Percentiles rank a stretch among this genome's conserved stretches.
phyloP scores from a whole-genome alignment of 768 basidiomycete species.

The Hortiboletus flavorubellus region DNA sequence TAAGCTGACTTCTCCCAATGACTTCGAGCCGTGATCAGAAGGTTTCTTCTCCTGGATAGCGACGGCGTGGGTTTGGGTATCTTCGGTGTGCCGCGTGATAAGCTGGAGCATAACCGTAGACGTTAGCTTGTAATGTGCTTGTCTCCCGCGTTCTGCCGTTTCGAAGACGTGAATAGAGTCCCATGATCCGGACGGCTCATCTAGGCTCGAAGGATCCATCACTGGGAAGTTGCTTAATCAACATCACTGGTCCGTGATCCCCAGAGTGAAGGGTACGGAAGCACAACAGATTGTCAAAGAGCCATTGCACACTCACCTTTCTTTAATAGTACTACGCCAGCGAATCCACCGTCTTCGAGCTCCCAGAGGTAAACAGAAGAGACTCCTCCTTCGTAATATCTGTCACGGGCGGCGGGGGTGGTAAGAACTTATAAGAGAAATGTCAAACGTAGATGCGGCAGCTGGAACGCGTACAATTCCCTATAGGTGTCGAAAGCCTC shows the following conservation, averaged over 20 bases:
- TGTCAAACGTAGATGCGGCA: neutral
- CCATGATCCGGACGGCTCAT: constrained; percentile 85
- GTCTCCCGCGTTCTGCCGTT: constrained; percentile 83
- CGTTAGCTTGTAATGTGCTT: constrained; percentile 95
- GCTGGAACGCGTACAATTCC: constrained; percentile 63
- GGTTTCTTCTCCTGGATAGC: constrained; percentile 34
- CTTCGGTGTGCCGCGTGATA: constrained; percentile 46
- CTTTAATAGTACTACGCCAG: constrained; percentile 94
- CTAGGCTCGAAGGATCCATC: constrained; percentile 51
- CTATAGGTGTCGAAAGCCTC: constrained; percentile 97
- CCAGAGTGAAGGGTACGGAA: constrained; percentile 3
- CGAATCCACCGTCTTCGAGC: constrained; percentile 92
- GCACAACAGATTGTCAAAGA: neutral
- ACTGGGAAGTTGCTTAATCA: constrained; percentile 38
- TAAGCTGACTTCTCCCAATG: constrained; percentile 74
- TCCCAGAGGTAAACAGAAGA: constrained; percentile 99
- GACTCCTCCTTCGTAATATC: constrained; percentile 98
- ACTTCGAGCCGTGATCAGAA: constrained; percentile 48
- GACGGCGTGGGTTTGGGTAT: constrained; percentile 14
- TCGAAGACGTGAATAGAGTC: constrained; percentile 99
- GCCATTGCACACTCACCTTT: constrained; percentile 57
- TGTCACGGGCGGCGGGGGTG: constrained; percentile 25
- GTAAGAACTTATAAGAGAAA: neutral
- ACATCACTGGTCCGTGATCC: neutral
- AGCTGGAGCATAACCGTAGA: constrained; percentile 97